Conservation (phyloP, 768 basidiomycete species). For the Lactarius sanguifluus region DNA sequence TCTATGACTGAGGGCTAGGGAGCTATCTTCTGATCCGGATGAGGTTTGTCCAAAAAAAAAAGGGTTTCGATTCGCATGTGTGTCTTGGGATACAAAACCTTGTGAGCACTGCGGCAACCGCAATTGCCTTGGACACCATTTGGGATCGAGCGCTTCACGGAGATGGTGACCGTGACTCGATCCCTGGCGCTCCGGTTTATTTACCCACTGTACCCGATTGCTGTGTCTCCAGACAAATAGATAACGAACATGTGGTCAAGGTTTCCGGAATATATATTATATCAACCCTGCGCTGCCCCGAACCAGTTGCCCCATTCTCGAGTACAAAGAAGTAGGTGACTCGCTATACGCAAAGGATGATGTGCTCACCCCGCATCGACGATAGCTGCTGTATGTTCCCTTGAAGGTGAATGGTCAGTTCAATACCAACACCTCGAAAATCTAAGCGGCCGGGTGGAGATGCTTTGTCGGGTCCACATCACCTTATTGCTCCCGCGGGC, state of each 20-base stretch:
- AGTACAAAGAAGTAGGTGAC: conserved; percentile 3
- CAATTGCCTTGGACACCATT: neutral
- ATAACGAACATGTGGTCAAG: neutral
- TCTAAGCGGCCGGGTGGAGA: neutral
- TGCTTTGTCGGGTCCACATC: neutral
- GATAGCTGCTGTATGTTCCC: neutral
- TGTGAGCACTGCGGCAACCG: neutral
- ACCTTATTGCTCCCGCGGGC: conserved; percentile 4
- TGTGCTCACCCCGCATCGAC: neutral
- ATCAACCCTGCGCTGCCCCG: neutral
- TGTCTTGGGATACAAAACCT: neutral
- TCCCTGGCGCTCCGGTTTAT: neutral
- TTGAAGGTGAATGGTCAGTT: conserved; percentile 1
- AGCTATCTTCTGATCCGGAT: too few relatives aligned
- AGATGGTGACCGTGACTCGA: neutral
- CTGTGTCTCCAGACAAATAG: conserved; percentile 10
- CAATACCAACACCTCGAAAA: neutral
- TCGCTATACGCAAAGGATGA: neutral
- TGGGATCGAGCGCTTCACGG: neutral
- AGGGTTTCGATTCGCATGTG: too few relatives aligned
- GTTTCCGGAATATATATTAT: neutral
- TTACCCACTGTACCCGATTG: conserved; percentile 3
- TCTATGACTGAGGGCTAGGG: too few relatives aligned
- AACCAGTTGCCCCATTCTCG: neutral
- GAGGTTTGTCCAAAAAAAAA: too few relatives aligned